Conservation (phyloP, 139 green algal genomes). For the Desmodesmus armatus region DNA sequence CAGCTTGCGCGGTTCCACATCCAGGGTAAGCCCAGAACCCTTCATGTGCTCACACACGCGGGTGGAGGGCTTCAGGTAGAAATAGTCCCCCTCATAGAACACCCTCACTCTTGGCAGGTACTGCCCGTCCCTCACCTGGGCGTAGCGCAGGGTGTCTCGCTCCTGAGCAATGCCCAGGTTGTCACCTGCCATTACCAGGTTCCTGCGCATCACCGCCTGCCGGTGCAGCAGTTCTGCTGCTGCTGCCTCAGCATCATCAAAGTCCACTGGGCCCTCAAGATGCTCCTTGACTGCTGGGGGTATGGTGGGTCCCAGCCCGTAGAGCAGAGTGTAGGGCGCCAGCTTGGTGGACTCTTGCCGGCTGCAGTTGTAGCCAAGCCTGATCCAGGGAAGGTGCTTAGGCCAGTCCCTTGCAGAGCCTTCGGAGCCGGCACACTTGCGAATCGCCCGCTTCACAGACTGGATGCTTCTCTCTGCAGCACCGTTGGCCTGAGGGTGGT, state of each 20-base stretch:
- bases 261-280: neutral
- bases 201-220: constrained; percentile 6
- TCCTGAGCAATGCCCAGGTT: constrained; percentile 54
- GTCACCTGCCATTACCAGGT: neutral
- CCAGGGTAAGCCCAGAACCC: too few species aligned
- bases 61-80: constrained; percentile 18
- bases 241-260: neutral
- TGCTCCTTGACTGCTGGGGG: constrained; percentile 34
- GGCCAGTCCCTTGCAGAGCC: constrained; percentile 7
- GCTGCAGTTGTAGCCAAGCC: constrained; percentile 51
- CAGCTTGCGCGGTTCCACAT: neutral
- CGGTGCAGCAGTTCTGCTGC: constrained; percentile 8
- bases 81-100: constrained; percentile 42
- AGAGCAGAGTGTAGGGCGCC: constrained; percentile 46
- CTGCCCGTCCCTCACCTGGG: neutral
- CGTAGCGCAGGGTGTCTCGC: constrained; percentile 31
- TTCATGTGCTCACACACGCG: constrained; percentile 17
- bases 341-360: constrained; percentile 21
- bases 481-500: constrained; percentile 52
- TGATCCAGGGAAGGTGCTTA: constrained; percentile 38
- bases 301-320: constrained; percentile 17
- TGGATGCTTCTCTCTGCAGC: constrained; percentile 45
- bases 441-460: constrained; percentile 42
- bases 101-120: neutral
- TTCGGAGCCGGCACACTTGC: constrained; percentile 26